Conservation (phyloP, 441 rosid genomes). For the Erodium trifolium region DNA sequence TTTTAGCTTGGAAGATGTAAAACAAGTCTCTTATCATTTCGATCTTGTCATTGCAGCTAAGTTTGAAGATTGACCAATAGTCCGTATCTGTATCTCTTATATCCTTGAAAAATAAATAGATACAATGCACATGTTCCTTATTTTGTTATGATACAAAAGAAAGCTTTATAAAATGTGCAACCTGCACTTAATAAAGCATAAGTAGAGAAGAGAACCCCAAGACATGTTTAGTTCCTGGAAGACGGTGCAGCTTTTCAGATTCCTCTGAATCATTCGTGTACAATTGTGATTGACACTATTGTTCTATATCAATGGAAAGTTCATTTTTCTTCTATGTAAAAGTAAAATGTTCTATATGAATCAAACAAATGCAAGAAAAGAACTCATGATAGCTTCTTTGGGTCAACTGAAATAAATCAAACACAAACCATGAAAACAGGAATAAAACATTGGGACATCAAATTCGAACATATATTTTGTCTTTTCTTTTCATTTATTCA, state of each 20-base stretch:
- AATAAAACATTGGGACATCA: constrained; percentile 20
- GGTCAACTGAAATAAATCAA: neutral
- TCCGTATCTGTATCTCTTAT: no score
- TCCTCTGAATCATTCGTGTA: neutral
- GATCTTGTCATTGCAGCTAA: neutral
- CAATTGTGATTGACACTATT: no score
- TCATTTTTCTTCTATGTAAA: no score
- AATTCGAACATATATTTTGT: constrained; percentile 24
- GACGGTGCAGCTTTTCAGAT: neutral
- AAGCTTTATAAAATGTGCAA: neutral
- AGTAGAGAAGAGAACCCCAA: neutral
- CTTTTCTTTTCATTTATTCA: constrained; percentile 27
- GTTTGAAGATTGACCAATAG: no score
- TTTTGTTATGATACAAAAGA: no score
- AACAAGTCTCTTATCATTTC: neutral
- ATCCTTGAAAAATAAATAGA: no score
- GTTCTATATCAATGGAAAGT: no score
- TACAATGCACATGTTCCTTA: neutral
- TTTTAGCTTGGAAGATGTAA: neutral
- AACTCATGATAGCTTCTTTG: neutral
- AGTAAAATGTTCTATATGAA: neutral
- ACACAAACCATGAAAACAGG: constrained; percentile 3
- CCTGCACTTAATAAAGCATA: neutral
- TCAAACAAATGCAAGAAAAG: neutral
- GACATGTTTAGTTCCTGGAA: no score